These are phyloP conservation scores for Phlyctochytrium planicorne DNA, from an alignment of 192 early-diverging fungal genomes.

Conservation along the genomic window DNA sequence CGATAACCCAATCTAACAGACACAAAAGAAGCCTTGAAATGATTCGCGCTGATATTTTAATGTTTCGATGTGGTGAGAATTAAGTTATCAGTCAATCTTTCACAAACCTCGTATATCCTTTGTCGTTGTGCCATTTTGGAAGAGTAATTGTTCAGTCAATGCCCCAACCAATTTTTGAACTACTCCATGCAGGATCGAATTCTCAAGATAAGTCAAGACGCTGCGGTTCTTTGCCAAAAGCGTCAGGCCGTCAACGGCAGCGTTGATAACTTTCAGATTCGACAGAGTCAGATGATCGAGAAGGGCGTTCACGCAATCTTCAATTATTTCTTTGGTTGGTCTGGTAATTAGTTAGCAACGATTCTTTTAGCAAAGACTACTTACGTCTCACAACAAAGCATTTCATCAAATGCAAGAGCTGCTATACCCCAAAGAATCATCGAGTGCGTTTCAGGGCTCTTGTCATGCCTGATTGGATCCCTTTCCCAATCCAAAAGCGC, in stretches of 20 bases:
- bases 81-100: too few relatives aligned
- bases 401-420: constrained; percentile 44
- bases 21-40: constrained; percentile 69
- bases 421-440: constrained; percentile 37
- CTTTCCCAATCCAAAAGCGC: constrained; percentile 27
- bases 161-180: constrained; percentile 67
- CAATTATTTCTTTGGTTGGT: constrained; percentile 36
- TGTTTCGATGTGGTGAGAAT: constrained; percentile 19
- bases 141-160: constrained; percentile 64
- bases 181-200: constrained; percentile 48
- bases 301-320: constrained; percentile 63
- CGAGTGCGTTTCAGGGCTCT: constrained; percentile 31
- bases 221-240: constrained; percentile 59
- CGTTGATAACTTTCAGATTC: constrained; percentile 58
- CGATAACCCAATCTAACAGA: constrained; percentile 76
- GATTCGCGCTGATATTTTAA: constrained; percentile 21
- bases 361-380: neutral
- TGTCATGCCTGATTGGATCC: constrained; percentile 10
- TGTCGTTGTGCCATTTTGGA: constrained; percentile 36
- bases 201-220: constrained; percentile 55
- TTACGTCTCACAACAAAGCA: constrained; percentile 35
- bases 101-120: constrained; percentile 44
- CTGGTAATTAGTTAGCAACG: constrained; percentile 8
- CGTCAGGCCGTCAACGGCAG: constrained; percentile 63
- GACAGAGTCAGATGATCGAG: constrained; percentile 66